A percentile compares a stretch with the other conserved stretches of the same genome.
These are phyloP conservation scores for Kazachstania taianensis DNA, from an alignment of 805 yeast genomes.

Conservation along the genomic window DNA sequence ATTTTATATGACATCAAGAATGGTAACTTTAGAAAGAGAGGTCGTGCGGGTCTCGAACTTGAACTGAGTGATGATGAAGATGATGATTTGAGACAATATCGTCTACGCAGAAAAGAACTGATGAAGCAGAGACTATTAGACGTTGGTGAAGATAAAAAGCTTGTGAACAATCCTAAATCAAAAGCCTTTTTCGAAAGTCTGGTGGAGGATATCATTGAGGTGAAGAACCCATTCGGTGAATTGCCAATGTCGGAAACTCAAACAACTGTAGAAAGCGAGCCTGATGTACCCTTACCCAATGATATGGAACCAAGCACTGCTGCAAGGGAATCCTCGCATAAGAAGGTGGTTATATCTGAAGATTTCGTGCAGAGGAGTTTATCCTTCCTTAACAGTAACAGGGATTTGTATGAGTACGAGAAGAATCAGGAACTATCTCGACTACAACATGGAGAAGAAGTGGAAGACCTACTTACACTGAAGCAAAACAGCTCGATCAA, in stretches of 20 bases:
- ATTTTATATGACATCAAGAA: slow-evolving; percentile 62
- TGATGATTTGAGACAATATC: slow-evolving; percentile 33
- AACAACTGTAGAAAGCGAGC: slow-evolving; percentile 8
- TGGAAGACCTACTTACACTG: slow-evolving; percentile 37
- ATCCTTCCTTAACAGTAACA: slow-evolving; percentile 38
- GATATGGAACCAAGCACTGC: neutral
- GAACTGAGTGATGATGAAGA: slow-evolving; percentile 68
- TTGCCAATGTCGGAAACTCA: slow-evolving; percentile 11
- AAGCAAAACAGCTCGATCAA: slow-evolving; percentile 35
- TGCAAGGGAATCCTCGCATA: slow-evolving; percentile 3
- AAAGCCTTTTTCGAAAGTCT: slow-evolving; percentile 60
- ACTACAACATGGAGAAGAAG: slow-evolving; percentile 23
- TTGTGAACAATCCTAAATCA: slow-evolving; percentile 45
- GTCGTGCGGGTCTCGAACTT: slow-evolving; percentile 43
- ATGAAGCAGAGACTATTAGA: slow-evolving; percentile 42
- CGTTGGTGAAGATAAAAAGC: slow-evolving; percentile 31
- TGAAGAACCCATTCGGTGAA: slow-evolving; percentile 26
- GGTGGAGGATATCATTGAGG: slow-evolving; percentile 36
- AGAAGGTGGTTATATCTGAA: slow-evolving; percentile 37
- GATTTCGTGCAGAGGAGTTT: slow-evolving; percentile 47
- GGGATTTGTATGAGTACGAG: slow-evolving; percentile 26
- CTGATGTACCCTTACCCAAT: too few species aligned
- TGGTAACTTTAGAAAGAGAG: slow-evolving; percentile 56
- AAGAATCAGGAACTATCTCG: slow-evolving; percentile 23
- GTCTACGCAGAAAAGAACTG: slow-evolving; percentile 35